phyloP scores from a whole-genome alignment of 2,329 filamentous ascomycete species.

The Neophaeococcomyces mojaviensis region DNA sequence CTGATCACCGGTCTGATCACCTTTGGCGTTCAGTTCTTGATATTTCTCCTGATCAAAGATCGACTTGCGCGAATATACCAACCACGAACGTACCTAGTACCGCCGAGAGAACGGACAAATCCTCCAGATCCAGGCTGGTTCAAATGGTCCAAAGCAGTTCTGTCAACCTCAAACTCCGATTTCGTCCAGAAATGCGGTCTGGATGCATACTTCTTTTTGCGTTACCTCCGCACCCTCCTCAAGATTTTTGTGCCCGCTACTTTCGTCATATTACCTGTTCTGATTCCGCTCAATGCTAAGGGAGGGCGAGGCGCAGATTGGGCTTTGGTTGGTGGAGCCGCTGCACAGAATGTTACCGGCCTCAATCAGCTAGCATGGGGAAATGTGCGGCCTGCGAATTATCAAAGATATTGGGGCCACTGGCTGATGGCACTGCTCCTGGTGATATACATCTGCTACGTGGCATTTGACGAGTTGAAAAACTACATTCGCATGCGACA shows the following conservation, averaged over 20 bases:
- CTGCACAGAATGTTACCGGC: constrained; percentile 49
- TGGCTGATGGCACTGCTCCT: constrained; percentile 69
- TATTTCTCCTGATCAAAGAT: constrained; percentile 71
- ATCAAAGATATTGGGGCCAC: constrained; percentile 73
- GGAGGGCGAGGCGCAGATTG: constrained; percentile 59
- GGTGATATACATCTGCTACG: constrained; percentile 74
- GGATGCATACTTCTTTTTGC: constrained; percentile 94
- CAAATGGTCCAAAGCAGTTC: constrained; percentile 51
- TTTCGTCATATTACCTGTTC: constrained; percentile 68
- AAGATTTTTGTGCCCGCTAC: constrained; percentile 87
- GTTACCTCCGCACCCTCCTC: constrained; percentile 77
- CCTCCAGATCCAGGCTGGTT: constrained; percentile 56
- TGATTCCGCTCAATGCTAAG: constrained; percentile 76
- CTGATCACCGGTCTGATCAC: constrained; percentile 55
- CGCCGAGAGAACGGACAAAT: constrained; percentile 74
- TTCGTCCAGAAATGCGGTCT: constrained; percentile 93
- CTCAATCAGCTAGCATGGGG: constrained; percentile 81
- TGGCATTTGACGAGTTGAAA: constrained; percentile 78
- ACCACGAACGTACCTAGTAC: constrained; percentile 77
- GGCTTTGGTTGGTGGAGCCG: constrained; percentile 22
- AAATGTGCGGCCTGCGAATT: constrained; percentile 64
- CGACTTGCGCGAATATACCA: constrained; percentile 78
- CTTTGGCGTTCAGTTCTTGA: constrained; percentile 54
- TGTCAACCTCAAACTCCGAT: constrained; percentile 65
- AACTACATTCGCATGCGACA: constrained; percentile 91